Conservation (phyloP, 139 green algal genomes). For the Trebouxia sp. region DNA sequence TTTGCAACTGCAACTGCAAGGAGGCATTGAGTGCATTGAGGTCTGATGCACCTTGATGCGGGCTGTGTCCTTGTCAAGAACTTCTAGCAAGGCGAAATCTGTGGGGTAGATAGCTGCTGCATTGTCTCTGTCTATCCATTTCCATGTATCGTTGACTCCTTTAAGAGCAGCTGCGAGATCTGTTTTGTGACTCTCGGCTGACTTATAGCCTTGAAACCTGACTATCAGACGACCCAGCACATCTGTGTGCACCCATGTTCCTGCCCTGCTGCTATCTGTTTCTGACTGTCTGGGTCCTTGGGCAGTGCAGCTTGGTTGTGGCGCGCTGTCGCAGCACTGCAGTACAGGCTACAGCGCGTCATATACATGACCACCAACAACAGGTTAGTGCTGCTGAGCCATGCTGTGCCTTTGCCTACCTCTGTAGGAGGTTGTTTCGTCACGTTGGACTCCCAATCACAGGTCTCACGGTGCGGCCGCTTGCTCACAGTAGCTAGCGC, state of each 20-base stretch:
- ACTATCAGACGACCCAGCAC: constrained; percentile 59
- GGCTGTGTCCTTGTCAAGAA: background rate
- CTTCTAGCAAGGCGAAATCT: constrained; percentile 78
- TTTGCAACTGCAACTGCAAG: too few relatives aligned
- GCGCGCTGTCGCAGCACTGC: background rate
- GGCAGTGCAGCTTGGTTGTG: background rate
- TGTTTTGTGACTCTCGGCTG: constrained; percentile 38
- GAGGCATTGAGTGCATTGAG: background rate
- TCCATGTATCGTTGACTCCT: constrained; percentile 40
- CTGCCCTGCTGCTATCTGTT: background rate
- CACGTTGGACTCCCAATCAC: too few relatives aligned
- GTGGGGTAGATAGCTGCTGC: constrained; percentile 64
- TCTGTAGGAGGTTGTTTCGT: too few relatives aligned
- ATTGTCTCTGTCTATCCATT: constrained; percentile 72
- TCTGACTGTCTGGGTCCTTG: background rate
- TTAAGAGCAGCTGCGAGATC: constrained; percentile 40
- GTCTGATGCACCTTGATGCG: constrained; percentile 38
- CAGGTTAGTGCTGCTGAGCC: too few relatives aligned
- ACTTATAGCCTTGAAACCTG: constrained; percentile 64
- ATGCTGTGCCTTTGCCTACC: too few relatives aligned
- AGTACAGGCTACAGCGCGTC: too few relatives aligned
- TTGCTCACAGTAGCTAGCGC: too few relatives aligned
- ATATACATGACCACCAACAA: too few relatives aligned
- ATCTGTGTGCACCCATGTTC: background rate
- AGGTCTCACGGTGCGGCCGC: too few relatives aligned